phyloP scores from a whole-genome alignment of 495 filamentous ascomycete species.

The Jackrogersella multiformis region DNA sequence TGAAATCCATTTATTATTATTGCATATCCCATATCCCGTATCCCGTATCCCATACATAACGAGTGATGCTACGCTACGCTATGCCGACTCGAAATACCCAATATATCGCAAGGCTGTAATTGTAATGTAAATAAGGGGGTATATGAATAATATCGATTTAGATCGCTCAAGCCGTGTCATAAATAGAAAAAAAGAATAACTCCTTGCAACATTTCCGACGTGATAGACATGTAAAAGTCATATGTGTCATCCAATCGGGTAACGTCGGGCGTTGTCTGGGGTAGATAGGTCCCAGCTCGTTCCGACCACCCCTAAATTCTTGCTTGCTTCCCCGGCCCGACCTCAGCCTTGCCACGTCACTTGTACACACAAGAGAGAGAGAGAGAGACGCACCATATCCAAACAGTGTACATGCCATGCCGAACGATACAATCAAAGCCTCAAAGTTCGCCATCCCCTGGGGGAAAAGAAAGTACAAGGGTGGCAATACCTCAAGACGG shows the following conservation, averaged over 20 bases:
- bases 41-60: conserved; percentile 5
- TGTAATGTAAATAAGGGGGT: conserved; percentile 3
- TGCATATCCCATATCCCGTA: too few species aligned
- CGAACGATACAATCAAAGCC: conserved; percentile 17
- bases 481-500: neutral
- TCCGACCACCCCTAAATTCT: conserved; percentile 25
- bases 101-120: conserved; percentile 5
- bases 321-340: conserved; percentile 11
- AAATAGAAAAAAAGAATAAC: conserved; percentile 9
- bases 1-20: conserved; percentile 7
- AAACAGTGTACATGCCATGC: conserved; percentile 13
- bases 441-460: conserved; percentile 2
- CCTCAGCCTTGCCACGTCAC: conserved; percentile 42
- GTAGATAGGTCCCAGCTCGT: conserved; percentile 8
- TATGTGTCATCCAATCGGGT: conserved; percentile 32
- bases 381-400: conserved; percentile 10
- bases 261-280: conserved; percentile 16
- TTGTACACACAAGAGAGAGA: conserved; percentile 27
- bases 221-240: conserved; percentile 11
- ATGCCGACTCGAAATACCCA: conserved; percentile 7
- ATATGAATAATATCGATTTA: conserved; percentile 26
- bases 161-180: conserved; percentile 1
- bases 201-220: conserved; percentile 10
- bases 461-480: neutral
- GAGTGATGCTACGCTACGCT: conserved; percentile 28